phyloP scores from a whole-genome alignment of 371 early-diverging fungal species.

The Mortierella polycephala region DNA sequence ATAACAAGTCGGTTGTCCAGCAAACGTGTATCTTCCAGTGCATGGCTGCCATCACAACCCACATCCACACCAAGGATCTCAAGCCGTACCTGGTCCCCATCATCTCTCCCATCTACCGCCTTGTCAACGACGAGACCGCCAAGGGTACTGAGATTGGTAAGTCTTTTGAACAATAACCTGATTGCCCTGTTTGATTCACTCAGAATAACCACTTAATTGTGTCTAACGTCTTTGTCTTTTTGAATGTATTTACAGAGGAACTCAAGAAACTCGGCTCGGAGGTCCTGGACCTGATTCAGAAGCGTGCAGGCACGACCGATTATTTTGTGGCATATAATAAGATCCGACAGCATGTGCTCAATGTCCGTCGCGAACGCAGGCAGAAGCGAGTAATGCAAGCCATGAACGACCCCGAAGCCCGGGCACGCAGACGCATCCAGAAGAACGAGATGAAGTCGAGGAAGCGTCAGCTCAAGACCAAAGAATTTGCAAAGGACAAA shows the following conservation, averaged over 20 bases:
- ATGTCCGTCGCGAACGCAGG: conserved; percentile 73
- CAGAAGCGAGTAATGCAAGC: conserved; percentile 75
- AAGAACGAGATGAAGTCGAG: conserved; percentile 75
- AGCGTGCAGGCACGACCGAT: conserved; percentile 78
- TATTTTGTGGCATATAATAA: conserved; percentile 79
- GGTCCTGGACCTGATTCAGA: conserved; percentile 82
- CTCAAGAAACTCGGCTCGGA: conserved; percentile 83
- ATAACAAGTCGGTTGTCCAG: conserved; percentile 55
- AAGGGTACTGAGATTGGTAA: conserved; percentile 71
- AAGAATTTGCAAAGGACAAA: conserved; percentile 62
- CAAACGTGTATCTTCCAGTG: conserved; percentile 85
- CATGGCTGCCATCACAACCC: conserved; percentile 88
- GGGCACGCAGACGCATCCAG: conserved; percentile 69
- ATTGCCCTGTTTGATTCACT: neutral
- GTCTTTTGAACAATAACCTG: neutral
- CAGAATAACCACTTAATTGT: neutral
- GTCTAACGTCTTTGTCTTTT: neutral
- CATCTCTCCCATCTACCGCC: conserved; percentile 84
- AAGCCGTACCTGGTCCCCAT: conserved; percentile 76
- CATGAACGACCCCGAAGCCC: conserved; percentile 75
- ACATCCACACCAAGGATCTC: conserved; percentile 68
- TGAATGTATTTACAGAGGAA: conserved; percentile 62
- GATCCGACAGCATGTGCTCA: conserved; percentile 72
- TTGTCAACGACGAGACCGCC: conserved; percentile 77
- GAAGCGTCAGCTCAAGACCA: conserved; percentile 67